A percentile compares a stretch with the other conserved stretches of the same genome.
These are phyloP conservation scores for Cubamyces lactineus DNA, from an alignment of 768 basidiomycete genomes.

Conservation along the genomic window DNA sequence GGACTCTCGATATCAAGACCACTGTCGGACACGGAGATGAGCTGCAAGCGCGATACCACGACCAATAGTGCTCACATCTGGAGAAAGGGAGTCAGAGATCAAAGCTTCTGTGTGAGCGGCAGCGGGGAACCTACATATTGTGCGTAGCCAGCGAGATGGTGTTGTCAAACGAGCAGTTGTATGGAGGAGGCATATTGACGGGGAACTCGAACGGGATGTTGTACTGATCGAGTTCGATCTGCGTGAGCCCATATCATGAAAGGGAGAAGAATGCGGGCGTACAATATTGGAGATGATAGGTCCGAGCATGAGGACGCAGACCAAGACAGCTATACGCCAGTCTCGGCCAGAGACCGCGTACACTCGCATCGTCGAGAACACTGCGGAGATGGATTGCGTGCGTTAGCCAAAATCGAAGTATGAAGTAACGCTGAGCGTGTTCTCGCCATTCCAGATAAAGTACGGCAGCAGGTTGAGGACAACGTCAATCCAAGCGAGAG, in stretches of 20 bases:
- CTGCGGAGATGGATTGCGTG: not conserved
- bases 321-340: constrained; percentile 1
- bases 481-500: constrained; percentile 5
- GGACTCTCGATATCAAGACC: not conserved
- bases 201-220: not conserved
- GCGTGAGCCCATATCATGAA: no score
- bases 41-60: no score
- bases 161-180: constrained; percentile 2
- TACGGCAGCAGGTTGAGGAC: constrained; percentile 9
- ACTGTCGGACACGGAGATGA: not conserved
- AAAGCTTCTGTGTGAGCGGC: no score
- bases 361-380: constrained; percentile 17
- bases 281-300: constrained; percentile 3
- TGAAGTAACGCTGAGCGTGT: no score
- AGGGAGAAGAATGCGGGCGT: no score
- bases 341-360: constrained; percentile 16
- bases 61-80: no score
- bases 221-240: not conserved
- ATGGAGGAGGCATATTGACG: constrained; percentile 7
- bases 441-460: constrained; percentile 3
- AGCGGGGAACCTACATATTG: not conserved
- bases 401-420: not conserved
- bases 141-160: not conserved
- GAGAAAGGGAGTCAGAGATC: not conserved
- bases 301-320: constrained; percentile 2